Evolutionary conservation across 495 filamentous ascomycete species (phyloP).

Genomic region (Tuber umbilicatum): DNA sequence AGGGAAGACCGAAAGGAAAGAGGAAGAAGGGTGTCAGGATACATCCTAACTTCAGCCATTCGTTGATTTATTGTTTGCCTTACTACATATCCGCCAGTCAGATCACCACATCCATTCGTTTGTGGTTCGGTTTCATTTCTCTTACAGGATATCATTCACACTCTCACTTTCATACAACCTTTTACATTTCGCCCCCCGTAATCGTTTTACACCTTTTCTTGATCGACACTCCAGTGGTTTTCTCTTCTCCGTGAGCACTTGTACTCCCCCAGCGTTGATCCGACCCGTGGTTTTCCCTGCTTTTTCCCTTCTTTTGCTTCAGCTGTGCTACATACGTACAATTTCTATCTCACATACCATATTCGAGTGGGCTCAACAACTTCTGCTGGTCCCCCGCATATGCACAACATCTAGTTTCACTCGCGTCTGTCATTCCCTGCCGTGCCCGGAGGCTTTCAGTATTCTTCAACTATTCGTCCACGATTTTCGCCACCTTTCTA

Average conservation of each 20-base stretch:
- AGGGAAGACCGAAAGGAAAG: neutral
- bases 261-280: constrained; percentile 11
- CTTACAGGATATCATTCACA: constrained; percentile 8
- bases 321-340: neutral
- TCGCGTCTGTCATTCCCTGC: neutral
- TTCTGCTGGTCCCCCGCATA: neutral
- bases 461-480: constrained; percentile 2
- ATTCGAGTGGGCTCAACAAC: neutral
- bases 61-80: neutral
- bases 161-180: neutral
- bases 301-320: neutral
- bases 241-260: constrained; percentile 3
- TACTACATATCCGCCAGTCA: constrained; percentile 25
- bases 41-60: neutral
- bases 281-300: neutral
- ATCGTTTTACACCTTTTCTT: neutral
- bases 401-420: neutral
- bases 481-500: constrained; percentile 4
- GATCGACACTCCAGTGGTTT: neutral
- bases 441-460: neutral
- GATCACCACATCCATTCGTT: constrained; percentile 10
- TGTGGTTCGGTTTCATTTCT: constrained; percentile 21
- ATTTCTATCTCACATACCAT: neutral
- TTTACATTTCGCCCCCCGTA: constrained; percentile 11
- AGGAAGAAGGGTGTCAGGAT: neutral